Evolutionary conservation across 805 yeast genomes (phyloP).

Genomic region (Lachancea meyersii): DNA sequence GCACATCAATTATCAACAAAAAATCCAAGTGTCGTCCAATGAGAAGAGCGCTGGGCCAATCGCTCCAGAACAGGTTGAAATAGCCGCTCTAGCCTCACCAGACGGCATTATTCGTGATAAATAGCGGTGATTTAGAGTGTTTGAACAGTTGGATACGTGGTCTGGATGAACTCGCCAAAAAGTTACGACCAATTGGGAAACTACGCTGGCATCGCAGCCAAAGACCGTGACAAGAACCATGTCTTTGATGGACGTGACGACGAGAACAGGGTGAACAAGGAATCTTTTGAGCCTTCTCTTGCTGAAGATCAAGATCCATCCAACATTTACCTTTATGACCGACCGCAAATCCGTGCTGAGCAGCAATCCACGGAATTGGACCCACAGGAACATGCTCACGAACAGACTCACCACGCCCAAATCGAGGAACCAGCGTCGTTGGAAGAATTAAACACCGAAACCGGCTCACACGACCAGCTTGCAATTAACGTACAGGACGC

Average conservation of each 20-base stretch:
- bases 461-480: no score
- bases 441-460: no score
- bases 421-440: no score
- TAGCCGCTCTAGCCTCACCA: background rate
- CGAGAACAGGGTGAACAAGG: background rate
- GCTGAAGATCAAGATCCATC: conserved; percentile 11
- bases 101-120: background rate
- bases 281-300: background rate
- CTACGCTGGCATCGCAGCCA: conserved; percentile 3
- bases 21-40: no score
- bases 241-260: background rate
- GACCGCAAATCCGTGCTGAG: conserved; percentile 10
- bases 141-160: background rate
- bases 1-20: no score
- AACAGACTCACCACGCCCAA: no score
- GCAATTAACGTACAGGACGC: conserved; percentile 1
- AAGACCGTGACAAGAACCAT: background rate
- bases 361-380: background rate
- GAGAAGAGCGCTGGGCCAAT: no score
- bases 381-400: background rate
- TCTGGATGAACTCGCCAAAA: background rate
- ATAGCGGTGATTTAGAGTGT: background rate
- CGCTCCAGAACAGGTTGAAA: no score
- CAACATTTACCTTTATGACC: conserved; percentile 19
- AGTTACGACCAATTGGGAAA: background rate